Base-by-base conservation (phyloP, 2,329 filamentous ascomycete genomes). In the Ampelomyces quisqualis region DNA sequence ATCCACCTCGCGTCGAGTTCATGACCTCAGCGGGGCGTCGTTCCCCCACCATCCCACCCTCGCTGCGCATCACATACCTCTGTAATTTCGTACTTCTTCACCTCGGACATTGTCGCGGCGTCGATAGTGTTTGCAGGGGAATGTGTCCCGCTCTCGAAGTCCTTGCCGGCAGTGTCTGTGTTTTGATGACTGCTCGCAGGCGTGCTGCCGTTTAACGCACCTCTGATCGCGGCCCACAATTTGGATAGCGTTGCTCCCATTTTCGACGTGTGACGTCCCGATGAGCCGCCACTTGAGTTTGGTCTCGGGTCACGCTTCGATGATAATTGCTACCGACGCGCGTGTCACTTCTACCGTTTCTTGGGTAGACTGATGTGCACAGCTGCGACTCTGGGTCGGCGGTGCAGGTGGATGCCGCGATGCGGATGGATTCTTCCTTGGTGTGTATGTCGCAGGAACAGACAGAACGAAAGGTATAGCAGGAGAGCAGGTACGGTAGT, bases 41-140 rank as follows among this genome's bases (percentile, higher is more conserved):
- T 47, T 62, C 55, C 57, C 60, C 59, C 59, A 52, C 59, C 48
- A 49, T 37, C 29, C 42, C 26, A 36, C 41, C n/a, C 34, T 30
- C 24, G 11, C 23, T 30, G 15, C 15, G 38, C 40, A 20, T 6
- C 10, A 62, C 64, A 33, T 62, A 67, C 65, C 61, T 67, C 57
- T 38, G 55, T 66, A 38, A 67, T 61, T 28, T 65, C 58, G 32
- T 64, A 67, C 38, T 64, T 61, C 42, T 64, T 64, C 26, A 67
- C 47, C 40, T 40, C 53, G 35, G 49, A 41, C 64, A 67, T 67
- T 15, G 27, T n/a, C n/a, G n/a, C 44, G 40, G 40, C 23, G 10
- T 49, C 45, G 2, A 43, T 28, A 7, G 43, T 39, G 42, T 47
- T 54, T 15, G 41, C 37, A 40, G 36, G 28, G 10, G 47, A 53